Conservation (phyloP, 2,329 filamentous ascomycete species). For the Colletotrichum coccodes region DNA sequence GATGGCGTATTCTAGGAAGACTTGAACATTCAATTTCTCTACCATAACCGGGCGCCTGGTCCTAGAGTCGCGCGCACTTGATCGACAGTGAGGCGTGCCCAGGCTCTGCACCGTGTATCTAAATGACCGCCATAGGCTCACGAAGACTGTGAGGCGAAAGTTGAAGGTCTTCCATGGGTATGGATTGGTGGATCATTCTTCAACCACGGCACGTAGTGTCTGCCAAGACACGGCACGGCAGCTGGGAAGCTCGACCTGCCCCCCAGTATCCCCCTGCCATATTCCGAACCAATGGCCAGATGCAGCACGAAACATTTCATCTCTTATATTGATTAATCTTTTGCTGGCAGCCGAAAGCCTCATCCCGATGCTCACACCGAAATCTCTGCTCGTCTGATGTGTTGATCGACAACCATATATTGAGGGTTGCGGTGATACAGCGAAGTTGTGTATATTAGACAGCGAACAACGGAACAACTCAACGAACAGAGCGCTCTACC, state of each 20-base stretch:
- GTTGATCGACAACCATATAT: too few relatives aligned
- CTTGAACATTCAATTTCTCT: not conserved
- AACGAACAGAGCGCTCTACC: not conserved
- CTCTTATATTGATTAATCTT: not conserved
- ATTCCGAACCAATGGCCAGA: not conserved
- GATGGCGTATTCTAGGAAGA: not conserved
- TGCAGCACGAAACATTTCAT: too few relatives aligned
- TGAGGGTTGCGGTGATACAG: not conserved
- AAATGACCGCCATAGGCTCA: not conserved
- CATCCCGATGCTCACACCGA: too few relatives aligned
- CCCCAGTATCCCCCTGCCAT: not conserved
- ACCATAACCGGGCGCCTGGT: not conserved
- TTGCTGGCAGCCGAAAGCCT: too few relatives aligned
- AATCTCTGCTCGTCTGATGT: not conserved
- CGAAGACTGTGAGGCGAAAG: too few relatives aligned
- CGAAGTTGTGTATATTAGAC: not conserved
- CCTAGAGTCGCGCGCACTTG: too few relatives aligned
- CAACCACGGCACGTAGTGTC: not conserved
- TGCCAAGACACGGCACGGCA: slow-evolving; percentile 14
- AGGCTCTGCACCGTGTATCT: not conserved
- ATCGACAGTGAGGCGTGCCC: not conserved
- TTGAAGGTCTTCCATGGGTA: not conserved
- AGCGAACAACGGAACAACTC: not conserved
- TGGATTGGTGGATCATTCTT: slow-evolving; percentile 12
- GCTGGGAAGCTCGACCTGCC: not conserved